Evolutionary conservation across 1,139 yeast species (phyloP).

Genomic region (Kodamaea plutei): DNA sequence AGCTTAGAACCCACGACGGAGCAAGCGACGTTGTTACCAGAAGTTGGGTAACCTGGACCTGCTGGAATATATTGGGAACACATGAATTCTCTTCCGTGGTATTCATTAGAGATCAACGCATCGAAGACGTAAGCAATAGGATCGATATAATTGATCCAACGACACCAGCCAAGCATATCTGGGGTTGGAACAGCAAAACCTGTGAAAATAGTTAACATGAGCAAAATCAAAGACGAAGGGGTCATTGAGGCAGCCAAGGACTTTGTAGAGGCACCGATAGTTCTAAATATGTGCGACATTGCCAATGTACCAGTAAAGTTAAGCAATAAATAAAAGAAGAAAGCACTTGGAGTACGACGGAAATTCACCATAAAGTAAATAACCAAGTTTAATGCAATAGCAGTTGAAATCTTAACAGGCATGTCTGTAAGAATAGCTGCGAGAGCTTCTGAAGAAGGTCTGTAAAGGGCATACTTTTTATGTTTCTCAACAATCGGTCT

Average conservation of each 20-base stretch:
- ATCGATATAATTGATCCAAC: constrained; percentile 73
- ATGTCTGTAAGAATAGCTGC: constrained; percentile 66
- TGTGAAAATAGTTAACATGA: constrained; percentile 46
- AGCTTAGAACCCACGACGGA: constrained; percentile 58
- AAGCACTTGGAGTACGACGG: constrained; percentile 61
- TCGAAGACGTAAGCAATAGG: constrained; percentile 56
- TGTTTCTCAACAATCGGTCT: constrained; percentile 80
- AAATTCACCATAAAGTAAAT: constrained; percentile 67
- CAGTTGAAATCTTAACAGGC: constrained; percentile 56
- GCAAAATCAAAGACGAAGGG: constrained; percentile 60
- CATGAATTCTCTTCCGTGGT: constrained; percentile 34
- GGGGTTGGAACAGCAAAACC: constrained; percentile 72
- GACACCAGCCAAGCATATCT: constrained; percentile 70
- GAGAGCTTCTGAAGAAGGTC: constrained; percentile 73
- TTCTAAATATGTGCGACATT: constrained; percentile 71
- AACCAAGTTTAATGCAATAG: constrained; percentile 56
- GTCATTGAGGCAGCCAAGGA: constrained; percentile 67
- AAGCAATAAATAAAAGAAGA: constrained; percentile 62
- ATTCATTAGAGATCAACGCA: constrained; percentile 56
- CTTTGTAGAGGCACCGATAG: constrained; percentile 61
- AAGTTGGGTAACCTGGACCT: constrained; percentile 42
- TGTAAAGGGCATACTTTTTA: constrained; percentile 67
- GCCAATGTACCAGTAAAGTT: constrained; percentile 52
- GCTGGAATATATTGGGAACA: constrained; percentile 51
- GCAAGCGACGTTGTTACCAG: constrained; percentile 49